Evolutionary conservation across 2,329 filamentous ascomycete genomes (phyloP).

Genomic region (Exserohilum rostratum): DNA sequence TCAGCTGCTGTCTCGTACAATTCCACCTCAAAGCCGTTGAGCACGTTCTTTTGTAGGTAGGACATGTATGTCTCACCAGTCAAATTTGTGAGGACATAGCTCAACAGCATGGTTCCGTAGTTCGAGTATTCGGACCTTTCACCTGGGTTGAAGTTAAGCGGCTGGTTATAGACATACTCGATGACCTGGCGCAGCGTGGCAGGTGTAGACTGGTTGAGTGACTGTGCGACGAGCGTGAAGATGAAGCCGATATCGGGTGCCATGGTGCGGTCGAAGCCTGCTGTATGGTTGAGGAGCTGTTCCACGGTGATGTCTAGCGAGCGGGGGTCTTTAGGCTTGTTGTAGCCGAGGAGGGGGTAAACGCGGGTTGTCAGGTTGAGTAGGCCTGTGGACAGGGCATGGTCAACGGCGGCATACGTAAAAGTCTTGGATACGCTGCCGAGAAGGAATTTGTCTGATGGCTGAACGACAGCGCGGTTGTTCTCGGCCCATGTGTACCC

Average conservation of each 20-base stretch:
- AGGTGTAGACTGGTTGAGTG: constrained; percentile 22
- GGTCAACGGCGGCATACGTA: constrained; percentile 23
- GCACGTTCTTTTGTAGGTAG: constrained; percentile 24
- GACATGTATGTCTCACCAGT: constrained; percentile 20
- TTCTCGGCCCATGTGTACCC: constrained; percentile 32
- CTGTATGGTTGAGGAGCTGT: constrained; percentile 29
- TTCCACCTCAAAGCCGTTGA: constrained; percentile 18
- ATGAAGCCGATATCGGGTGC: constrained; percentile 26
- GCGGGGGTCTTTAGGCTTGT: constrained; percentile 20
- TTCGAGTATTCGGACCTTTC: constrained; percentile 23
- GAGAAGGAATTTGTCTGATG: constrained; percentile 30
- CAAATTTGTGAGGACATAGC: constrained; percentile 21
- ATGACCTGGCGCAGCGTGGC: constrained; percentile 26
- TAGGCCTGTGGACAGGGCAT: constrained; percentile 17
- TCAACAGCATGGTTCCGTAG: constrained; percentile 28
- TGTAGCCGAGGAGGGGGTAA: constrained; percentile 29
- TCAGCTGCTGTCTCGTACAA: constrained; percentile 13
- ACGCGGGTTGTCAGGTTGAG: constrained; percentile 23
- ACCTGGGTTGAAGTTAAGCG: constrained; percentile 28
- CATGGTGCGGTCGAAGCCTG: constrained; percentile 23
- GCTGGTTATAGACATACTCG: constrained; percentile 21
- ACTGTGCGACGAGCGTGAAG: constrained; percentile 20
- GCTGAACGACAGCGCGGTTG: constrained; percentile 22
- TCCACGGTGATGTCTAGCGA: constrained; percentile 27
- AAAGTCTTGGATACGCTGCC: constrained; percentile 33